Evolutionary conservation across 257 asterid genomes (phyloP), one percentile per base, ranked within the genome.

Genomic region (Salvia miltiorrhiza): DNA sequence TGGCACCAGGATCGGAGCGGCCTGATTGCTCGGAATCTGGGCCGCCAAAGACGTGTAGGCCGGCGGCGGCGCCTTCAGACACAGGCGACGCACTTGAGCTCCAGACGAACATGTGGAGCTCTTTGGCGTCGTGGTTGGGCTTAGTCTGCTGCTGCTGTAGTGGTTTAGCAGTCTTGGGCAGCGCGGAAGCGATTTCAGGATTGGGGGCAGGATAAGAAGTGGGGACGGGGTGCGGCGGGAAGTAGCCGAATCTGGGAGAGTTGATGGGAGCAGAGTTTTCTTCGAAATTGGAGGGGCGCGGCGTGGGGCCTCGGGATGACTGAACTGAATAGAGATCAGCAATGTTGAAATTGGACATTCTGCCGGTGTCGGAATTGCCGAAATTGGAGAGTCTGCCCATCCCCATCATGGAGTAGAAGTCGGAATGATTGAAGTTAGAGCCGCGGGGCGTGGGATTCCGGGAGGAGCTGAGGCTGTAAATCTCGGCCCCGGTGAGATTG

Each of bases 21-120:
- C 94, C 97, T 0, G 98, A 86, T 69, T 87, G 94, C 63, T 85
- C 95, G 2, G 86, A 68, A 9, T 85, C 82, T 19, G 81, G 75
- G 21, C 84, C 87, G 20, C 86, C 85, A 21, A 85, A 81, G 19
- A 80, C 86, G 37, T 82, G 83, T 1, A 71, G 71, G 3, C 81
- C 81, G 37, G 67, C 84, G 16, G 50, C 84, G 28, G 67, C 84
- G 16, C 44, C 84, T 21, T 94, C 99, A 0, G 97, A 90, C 67
- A 89, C 96, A 19, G 99, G 99, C 2, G 97, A 90, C 13, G 97
- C 95, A 60, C 97, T 93, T 0, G 97, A 88, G 74, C 99, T 93
- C 99, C 97, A 94, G 9, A 94, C 99, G 41, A 94, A 94, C 99
- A 94, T 94, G 78, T 94, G 99, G 19, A 94, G 90, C 76, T 94